Evolutionary conservation across 2,329 filamentous ascomycete genomes (phyloP), one percentile per base, ranked within the genome.

Genomic region (Coleophoma cylindrospora): DNA sequence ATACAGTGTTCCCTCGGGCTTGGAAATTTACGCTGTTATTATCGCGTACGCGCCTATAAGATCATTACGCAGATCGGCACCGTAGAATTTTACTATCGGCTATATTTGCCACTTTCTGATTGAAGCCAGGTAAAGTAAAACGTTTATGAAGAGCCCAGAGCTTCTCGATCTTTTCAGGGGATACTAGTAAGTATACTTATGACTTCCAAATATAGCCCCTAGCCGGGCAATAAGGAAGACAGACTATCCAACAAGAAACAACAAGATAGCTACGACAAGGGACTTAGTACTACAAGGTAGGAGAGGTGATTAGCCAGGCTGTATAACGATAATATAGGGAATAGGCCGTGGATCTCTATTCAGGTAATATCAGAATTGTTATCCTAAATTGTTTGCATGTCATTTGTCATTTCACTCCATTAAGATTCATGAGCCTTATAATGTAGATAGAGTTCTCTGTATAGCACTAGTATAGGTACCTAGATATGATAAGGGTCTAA

Each of bases 381-480:
- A 27, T 48, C 37, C 46, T 48, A 48, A 22, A 48, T 14, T 48
- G 36, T 40, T 41, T 41, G 13, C 43, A 48, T 48, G 43, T 48
- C 46, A 41, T 48, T 41, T 48, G 46, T 38, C 36, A 38, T 38
- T 43, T 43, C 17, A 34, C 32, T 27, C 37, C 38, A 38, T 27
- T 27, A 38, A 38, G 36, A 45, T 45, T 45, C 43, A 34, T 3
- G 43, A 34, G 43, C 43, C 3, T 45, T 45, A 27, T 34, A 45
- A 34, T 34, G 43, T 34, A 45, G 15, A 45, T 45, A 34, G 43
- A 45, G 27, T 45, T 45, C 43, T 45, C 43, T 45, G 43, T 22
- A 45, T 32, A 45, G 22, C 12, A 10, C 43, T 45, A 45, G 43
- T 45, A 45, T 27, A 45, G 43, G 43, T 27, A 45, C 9, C 22